Conservation (phyloP, 2,329 filamentous ascomycete genomes). For the Botrytis pseudocinerea region DNA sequence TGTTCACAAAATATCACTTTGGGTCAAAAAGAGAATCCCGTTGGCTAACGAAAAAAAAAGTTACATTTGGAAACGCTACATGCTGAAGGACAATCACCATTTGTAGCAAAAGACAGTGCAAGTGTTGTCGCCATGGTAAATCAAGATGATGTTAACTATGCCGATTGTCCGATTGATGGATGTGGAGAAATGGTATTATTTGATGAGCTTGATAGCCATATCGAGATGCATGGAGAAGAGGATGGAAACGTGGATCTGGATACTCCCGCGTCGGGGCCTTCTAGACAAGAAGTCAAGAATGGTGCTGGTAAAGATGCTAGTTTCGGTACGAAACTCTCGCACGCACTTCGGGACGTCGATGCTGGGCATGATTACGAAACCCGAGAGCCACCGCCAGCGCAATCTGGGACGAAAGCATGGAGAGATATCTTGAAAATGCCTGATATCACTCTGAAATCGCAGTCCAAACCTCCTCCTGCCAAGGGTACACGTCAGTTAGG, state of each 20-base stretch:
- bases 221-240: conserved; percentile 54
- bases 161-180: conserved; percentile 55
- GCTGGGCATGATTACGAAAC: conserved; percentile 23
- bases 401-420: conserved; percentile 37
- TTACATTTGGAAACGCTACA: conserved; percentile 40
- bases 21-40: neutral
- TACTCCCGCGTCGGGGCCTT: conserved; percentile 1
- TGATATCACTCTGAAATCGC: conserved; percentile 25
- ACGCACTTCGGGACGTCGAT: conserved; percentile 33
- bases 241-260: conserved; percentile 29
- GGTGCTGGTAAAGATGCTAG: conserved; percentile 24
- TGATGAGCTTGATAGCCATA: conserved; percentile 56
- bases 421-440: conserved; percentile 41
- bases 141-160: conserved; percentile 46
- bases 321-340: conserved; percentile 20
- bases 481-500: conserved; percentile 36
- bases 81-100: conserved; percentile 40
- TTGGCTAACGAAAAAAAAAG: conserved; percentile 28
- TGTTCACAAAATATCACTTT: conserved; percentile 31
- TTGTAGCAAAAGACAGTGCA: conserved; percentile 37
- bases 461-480: conserved; percentile 3
- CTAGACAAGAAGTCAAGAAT: neutral
- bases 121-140: conserved; percentile 29
- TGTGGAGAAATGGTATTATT: conserved; percentile 60
- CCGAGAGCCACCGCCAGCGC: conserved; percentile 23